These are phyloP conservation scores for Ophiostoma ulmi DNA, from an alignment of 2,329 filamentous ascomycete genomes.

Conservation along the genomic window DNA sequence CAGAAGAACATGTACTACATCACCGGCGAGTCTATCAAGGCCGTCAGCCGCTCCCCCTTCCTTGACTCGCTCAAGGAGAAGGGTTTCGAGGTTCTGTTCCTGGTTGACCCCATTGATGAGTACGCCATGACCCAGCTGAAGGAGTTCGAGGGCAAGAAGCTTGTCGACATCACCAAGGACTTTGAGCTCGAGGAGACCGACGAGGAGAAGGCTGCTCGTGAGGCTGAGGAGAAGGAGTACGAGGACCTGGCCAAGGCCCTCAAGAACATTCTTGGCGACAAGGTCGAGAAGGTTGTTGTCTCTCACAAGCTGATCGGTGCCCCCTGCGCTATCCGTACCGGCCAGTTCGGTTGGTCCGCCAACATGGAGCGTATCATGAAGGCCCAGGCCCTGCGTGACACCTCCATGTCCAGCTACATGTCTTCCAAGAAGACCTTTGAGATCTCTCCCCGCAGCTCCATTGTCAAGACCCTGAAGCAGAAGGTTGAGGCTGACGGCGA, in stretches of 20 bases:
- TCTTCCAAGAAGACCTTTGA: constrained; percentile 99
- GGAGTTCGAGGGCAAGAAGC: constrained; percentile 99
- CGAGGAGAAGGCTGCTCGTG: constrained; percentile 94
- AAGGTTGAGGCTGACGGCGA: constrained; percentile 98
- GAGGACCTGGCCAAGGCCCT: constrained; percentile 91
- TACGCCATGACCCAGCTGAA: constrained; percentile 99
- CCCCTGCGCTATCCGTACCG: constrained; percentile 97
- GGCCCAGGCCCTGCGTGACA: constrained; percentile 98
- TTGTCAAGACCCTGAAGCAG: constrained; percentile 98
- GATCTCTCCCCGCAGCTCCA: constrained; percentile 97
- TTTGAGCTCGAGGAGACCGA: constrained; percentile 99
- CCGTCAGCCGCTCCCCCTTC: constrained; percentile 97
- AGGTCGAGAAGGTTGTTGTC: constrained; percentile 99
- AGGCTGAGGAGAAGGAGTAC: constrained; percentile 97
- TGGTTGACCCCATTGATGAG: constrained; percentile 98
- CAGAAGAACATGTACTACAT: constrained; percentile 99
- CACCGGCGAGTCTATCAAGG: constrained; percentile 98
- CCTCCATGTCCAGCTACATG: constrained; percentile 99
- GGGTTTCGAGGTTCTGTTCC: constrained; percentile 99
- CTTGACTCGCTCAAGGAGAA: constrained; percentile 97
- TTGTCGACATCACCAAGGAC: constrained; percentile 99
- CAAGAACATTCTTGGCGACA: constrained; percentile 98
- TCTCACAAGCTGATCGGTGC: constrained; percentile 93
- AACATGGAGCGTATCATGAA: constrained; percentile 99
- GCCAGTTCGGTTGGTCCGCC: constrained; percentile 99